Base-by-base conservation (phyloP, 345 rosid species). In the Syzygium aqueum region DNA sequence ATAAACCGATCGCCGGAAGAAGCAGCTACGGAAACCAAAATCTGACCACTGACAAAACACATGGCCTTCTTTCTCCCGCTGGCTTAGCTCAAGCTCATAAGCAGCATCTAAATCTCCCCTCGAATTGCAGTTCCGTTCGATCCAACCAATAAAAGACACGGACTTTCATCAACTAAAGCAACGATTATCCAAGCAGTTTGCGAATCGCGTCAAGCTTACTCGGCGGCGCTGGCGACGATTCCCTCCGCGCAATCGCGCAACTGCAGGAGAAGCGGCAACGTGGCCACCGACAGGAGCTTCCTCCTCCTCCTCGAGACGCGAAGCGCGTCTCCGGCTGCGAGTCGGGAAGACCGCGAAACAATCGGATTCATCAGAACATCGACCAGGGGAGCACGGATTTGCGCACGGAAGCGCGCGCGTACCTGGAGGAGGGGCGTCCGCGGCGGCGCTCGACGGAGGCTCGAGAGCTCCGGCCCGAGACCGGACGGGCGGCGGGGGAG, bases 221-320 rank as follows among this genome's bases (percentile, higher is more conserved):
- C 93, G 22, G 87, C 86, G 25, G 97, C 98, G 27, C 82, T 86
- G 37, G 91, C 95, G 23, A 85, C 84, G 61, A 27, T 84, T 23
- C 88, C 91, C 59, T 92, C 88, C 59, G 59, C 15, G 49, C 37
- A 30, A 51, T 86, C 89, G n/a, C 77, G 77, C 46, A 90, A 19
- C 77, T 88, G 93, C 51, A 93, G 85, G 61, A 95, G 92, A 92
- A 94, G 84, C 85, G 93, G 95, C 85, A 92, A 84, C 2, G 96
- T 65, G 16, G 96, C 91, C 27, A 92, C 59, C n/a, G 90, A n/a
- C 2, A 90, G 30, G 53, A 94, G 88, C 53, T 91, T 86, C 87
- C 91, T 89, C 92, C 97, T 94, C 84, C 95, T 91, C 86, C 52
- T 89, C 27, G 90, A 89, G 63, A 85, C 27, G 51, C 89, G 84